Base-by-base conservation (phyloP, 2,329 filamentous ascomycete genomes). In the Apiospora pterosperma region DNA sequence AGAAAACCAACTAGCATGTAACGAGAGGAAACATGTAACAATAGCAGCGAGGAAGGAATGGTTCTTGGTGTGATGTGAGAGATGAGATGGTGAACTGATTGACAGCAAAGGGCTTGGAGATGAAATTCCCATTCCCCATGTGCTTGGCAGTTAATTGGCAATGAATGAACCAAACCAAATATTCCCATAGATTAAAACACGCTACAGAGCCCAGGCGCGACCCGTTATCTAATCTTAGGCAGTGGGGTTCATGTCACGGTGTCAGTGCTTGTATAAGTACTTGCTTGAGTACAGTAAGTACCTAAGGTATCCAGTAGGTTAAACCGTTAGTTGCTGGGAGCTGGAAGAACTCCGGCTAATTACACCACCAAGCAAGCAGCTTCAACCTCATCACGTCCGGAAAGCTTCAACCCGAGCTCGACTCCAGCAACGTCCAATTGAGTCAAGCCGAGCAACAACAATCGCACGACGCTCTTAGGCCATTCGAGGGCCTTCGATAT, bases 391-490 rank as follows among this genome's bases (percentile, higher is more conserved):
- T 55, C 48, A 55, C 48, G 48, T 28, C 48, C 48, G 28, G 16
- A 55, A 55, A 55, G 48, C 48, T 55, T 55, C 48, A 55, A 34
- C 14, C 25, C 23, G 44, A 55, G 48, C 48, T 55, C 48, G 48
- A 55, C 48, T 28, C 19, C 48, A 55, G 48, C 48, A 55, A 55
- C 48, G 48, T 55, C 48, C 48, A 55, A 55, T 55, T 55, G 48
- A 55, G 48, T 55, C 48, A n/a, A 34, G 48, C 21, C 28, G 48
- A n/a, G 48, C 48, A 55, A 34, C 48, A 31, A 19, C 48, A 55
- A 55, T 55, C 48, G 48, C 48, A 34, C 48, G 48, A 55, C 16
- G 58, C 58, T 60, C 34, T 19, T 34, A 36, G 58, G 34, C 58
- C 58, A 39, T 60, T 60, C 16, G 31, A 60, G 58, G 58, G 48